phyloP scores from a whole-genome alignment of 2,329 filamentous ascomycete genomes.

The Diaporthe sp. region DNA sequence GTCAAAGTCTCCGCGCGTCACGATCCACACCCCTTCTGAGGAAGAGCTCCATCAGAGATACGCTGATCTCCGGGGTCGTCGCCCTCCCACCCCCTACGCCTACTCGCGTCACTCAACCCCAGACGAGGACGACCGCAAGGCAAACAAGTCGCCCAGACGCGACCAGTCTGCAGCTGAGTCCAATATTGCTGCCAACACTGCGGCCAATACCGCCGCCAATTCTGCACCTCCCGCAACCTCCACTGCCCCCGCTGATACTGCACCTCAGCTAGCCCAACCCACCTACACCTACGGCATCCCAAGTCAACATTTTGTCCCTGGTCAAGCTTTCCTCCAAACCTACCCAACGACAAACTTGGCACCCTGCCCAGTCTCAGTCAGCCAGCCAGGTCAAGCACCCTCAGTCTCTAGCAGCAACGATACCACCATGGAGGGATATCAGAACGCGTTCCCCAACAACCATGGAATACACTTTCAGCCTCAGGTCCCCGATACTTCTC shows the following conservation, averaged over 20 bases:
- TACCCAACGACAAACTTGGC: slow-evolving; percentile 14
- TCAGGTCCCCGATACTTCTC: slow-evolving; percentile 66
- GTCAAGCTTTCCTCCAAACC: slow-evolving; percentile 19
- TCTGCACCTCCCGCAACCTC: slow-evolving; percentile 14
- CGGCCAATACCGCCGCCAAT: not conserved
- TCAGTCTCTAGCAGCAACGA: not conserved
- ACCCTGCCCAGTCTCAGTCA: not conserved
- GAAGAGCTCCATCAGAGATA: slow-evolving; percentile 16
- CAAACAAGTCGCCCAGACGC: not conserved
- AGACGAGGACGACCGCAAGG: not conserved
- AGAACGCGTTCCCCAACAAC: slow-evolving; percentile 53
- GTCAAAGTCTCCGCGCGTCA: slow-evolving; percentile 12
- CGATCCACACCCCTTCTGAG: slow-evolving; percentile 27
- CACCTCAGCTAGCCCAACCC: slow-evolving; percentile 33
- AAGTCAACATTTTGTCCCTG: slow-evolving; percentile 13
- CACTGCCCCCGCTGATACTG: slow-evolving; percentile 23
- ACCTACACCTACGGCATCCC: slow-evolving; percentile 32
- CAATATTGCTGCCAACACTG: not conserved
- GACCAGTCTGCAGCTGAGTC: not conserved
- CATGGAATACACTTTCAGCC: slow-evolving; percentile 66
- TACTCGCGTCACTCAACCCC: not conserved
- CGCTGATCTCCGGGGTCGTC: not conserved
- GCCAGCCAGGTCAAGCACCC: slow-evolving; percentile 19
- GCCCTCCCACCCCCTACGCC: not conserved
- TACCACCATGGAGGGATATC: slow-evolving; percentile 50